Base-by-base conservation (phyloP, 495 filamentous ascomycete species). In the Penicillium steckii region DNA sequence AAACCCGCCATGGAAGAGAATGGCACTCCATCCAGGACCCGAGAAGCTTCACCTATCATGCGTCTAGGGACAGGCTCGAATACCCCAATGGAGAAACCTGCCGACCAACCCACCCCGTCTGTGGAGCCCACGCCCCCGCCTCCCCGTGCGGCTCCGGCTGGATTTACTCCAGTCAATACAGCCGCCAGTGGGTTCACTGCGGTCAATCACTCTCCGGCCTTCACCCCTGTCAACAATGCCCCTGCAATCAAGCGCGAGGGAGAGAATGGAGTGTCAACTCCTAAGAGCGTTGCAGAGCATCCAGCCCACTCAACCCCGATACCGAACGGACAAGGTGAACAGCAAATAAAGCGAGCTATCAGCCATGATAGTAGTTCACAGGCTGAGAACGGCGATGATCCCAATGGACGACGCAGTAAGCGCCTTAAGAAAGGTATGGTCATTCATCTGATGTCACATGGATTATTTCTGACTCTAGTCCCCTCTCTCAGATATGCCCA, bases 351-450 rank as follows among this genome's bases (percentile, higher is more conserved):
- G 72, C 85, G 94, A 44, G 88, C 89, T 41, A 78, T 90, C 26
- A 94, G 91, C 56, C 85, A 84, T 48, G 92, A 95, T 23, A 88
- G 69, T 38, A 77, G 81, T 50, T 85, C 84, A 0, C 85, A 84
- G 27, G 74, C 68, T 4, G 82, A 85, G 21, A 76, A 74, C 32
- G 85, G 84, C 23, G 80, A 80, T 33, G 81, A 96, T 53, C 78
- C 77, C 52, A 80, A 70, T 47, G 93, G 90, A 50, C 80, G 95
- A 50, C 84, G 93, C 46, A 97, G 91, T 67, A 97, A 98, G 73
- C 82, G 94, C 29, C 72, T 95, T 8, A 95, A 93, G 71, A 96
- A 96, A 82, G 91, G 89, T 94, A 79, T 60, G 7, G 7, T 5
- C 9, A 13, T 15, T 23, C 1, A 3, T 19, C n/a, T 33, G 27